These are phyloP conservation scores for Candida jianshihensis DNA, from an alignment of 805 yeast genomes.

Conservation along the genomic window DNA sequence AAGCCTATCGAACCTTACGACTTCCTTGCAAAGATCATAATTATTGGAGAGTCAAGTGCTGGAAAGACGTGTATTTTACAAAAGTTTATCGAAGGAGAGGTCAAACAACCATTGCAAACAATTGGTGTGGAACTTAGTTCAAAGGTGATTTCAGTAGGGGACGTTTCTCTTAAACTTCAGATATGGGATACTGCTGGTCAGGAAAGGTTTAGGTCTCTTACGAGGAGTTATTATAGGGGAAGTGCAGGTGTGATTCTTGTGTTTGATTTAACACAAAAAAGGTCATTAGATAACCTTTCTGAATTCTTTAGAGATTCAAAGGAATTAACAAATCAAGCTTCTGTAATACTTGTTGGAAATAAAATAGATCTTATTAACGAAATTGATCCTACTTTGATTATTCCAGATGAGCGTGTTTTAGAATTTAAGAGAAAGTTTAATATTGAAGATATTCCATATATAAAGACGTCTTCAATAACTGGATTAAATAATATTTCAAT, in stretches of 20 bases:
- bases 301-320: constrained; percentile 26
- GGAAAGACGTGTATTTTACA: constrained; percentile 39
- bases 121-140: constrained; percentile 36
- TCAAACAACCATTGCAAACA: constrained; percentile 24
- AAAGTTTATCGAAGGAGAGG: constrained; percentile 24
- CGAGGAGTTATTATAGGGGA: constrained; percentile 32
- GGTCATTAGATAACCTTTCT: constrained; percentile 21
- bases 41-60: constrained; percentile 36
- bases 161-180: constrained; percentile 18
- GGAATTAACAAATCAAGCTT: constrained; percentile 22
- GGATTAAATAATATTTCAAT: constrained; percentile 36
- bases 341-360: constrained; percentile 29
- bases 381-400: constrained; percentile 24
- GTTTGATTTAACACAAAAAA: constrained; percentile 24
- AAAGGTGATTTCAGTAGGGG: constrained; percentile 20
- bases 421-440: constrained; percentile 21
- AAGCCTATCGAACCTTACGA: constrained; percentile 23
- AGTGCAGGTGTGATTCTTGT: constrained; percentile 31
- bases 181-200: constrained; percentile 34
- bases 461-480: constrained; percentile 34
- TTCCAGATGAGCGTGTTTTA: constrained; percentile 26
- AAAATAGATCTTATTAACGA: constrained; percentile 22
- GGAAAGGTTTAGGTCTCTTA: constrained; percentile 30
- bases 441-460: constrained; percentile 25
- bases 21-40: constrained; percentile 32